Base-by-base conservation (phyloP, 306 rosid species). In the Astragalus membranaceus region DNA sequence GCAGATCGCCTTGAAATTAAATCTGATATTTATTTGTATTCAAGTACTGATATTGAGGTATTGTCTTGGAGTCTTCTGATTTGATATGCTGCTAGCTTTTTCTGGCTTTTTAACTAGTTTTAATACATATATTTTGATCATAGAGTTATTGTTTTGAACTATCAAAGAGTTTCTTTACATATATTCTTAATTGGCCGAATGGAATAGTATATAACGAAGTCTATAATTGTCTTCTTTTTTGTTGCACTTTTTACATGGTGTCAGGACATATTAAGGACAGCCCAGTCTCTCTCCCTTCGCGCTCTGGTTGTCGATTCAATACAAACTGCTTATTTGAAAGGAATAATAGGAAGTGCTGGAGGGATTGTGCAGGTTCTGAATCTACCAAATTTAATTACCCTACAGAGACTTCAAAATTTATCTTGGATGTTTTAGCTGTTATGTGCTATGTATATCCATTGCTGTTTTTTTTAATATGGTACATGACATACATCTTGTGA, bases 21-120 rank as follows among this genome's bases (percentile, higher is more conserved):
- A 67, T 71, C 95, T 0, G 87, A 90, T 42, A 79, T 94, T 46
- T 88, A 82, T 86, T 75, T 94, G 78, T 94, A 94, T 75, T 88
- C 98, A 49, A 88, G 92, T 75, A 94, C 98, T 29, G 96, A 94
- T 78, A 77, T 94, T 77, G 92, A 94, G 98, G 97, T 93, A 46
- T 64, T 56, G 26, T 69, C 74, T 70, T 78, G 46, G 70, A 52
- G 61, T 70, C 32, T 29, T 29, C 68, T 68, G 12, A 41, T 58
- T 57, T 49, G 54, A 35, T 69, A 48, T 74, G 5, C 58, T 69
- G 62, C 47, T 63, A 8, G 50, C 29, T 14, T 37, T 33, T 62
- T 11, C 75, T 46, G 44, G 41, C 64, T 61, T 61, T 52, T 43
- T 15, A 7, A 13, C 39, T 61, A n/a, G 51, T 39, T 36, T 76